Evolutionary conservation across 176 grass and related monocot species (phyloP), one percentile per base, ranked within the genome.

Genomic region (Carex scoparia): DNA sequence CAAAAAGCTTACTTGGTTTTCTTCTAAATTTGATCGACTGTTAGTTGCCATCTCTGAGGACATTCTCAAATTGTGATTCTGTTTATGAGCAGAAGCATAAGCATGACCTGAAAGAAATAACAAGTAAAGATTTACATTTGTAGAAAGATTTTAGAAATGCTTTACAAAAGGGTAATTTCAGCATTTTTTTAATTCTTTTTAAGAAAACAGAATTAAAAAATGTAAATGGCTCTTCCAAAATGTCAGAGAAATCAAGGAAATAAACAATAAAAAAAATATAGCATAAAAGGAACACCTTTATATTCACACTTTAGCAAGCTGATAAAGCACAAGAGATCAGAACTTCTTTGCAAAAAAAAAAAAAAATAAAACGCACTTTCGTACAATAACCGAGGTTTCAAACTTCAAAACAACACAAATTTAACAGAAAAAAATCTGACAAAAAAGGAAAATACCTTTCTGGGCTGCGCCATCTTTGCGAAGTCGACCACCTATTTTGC

Each of bases 371-470:
- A 46, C 12, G 9, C 31, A 19, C 32, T 55, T 51, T 58, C 16
- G 18, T 30, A 16, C 10, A n/a, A 9, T 7, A 61, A 56, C n/a
- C 77, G 30, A 80, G 0, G 4, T 49, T 18, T 79, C 4, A 14
- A 35, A 10, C 48, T 57, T 51, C 8, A 77, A 53, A 77, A 54
- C 6, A 28, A 63, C 6, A 63, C 2, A 63, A 63, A n/a, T 2
- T 63, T 63, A 63, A 23, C 18, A 44, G n/a, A 49, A 77, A 77
- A 10, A 80, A 46, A 65, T 80, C 35, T 42, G 38, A 82, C 9
- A 59, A 53, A 81, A 61, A 81, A 81, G 5, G 54, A 53, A 68
- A 67, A 3, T 67, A 83, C 80, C 81, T 83, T 66, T 83, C 10
- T 66, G 81, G 55, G 10, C 3, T 51, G 61, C 18, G 28, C 11